These are phyloP conservation scores for Fomitopsis schrenkii DNA, from an alignment of 1,284 basidiomycete genomes.

Conservation along the genomic window DNA sequence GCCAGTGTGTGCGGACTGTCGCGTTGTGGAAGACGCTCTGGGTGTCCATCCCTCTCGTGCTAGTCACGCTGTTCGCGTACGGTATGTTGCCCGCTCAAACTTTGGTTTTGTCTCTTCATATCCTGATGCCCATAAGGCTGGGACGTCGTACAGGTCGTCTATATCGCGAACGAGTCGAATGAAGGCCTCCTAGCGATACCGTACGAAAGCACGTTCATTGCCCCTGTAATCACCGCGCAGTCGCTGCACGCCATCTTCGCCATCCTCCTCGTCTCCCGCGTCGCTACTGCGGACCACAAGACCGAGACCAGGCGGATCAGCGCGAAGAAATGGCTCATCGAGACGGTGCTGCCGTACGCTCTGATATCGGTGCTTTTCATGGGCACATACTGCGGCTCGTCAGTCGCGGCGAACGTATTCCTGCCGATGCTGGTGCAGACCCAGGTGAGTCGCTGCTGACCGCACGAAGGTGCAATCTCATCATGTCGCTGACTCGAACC, in stretches of 20 bases:
- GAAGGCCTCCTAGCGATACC: slow-evolving; percentile 17
- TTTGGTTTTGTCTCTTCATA: neutral
- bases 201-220: slow-evolving; percentile 17
- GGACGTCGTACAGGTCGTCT: slow-evolving; percentile 3
- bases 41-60: slow-evolving; percentile 18
- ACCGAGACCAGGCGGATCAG: neutral
- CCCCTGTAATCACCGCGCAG: slow-evolving; percentile 32
- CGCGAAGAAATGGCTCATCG: slow-evolving; percentile 3
- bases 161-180: slow-evolving; percentile 12
- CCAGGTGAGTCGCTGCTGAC: neutral
- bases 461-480: neutral
- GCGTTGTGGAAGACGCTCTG: slow-evolving; percentile 20
- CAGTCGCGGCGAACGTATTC: slow-evolving; percentile 6
- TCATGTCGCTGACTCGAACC: neutral
- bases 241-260: slow-evolving; percentile 15
- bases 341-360: slow-evolving; percentile 7
- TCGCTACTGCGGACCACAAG: slow-evolving; percentile 2
- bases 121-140: neutral
- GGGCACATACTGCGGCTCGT: neutral
- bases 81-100: slow-evolving; percentile 3
- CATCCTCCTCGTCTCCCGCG: slow-evolving; percentile 1
- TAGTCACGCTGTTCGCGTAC: slow-evolving; percentile 9
- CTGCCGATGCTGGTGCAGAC: slow-evolving; percentile 5
- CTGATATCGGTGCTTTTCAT: slow-evolving; percentile 6
- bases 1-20: slow-evolving; percentile 14